Percentiles rank a stretch among this genome's conserved stretches.
Conservation (phyloP, 148 eudicot genomes). For the Chenopodium album region DNA sequence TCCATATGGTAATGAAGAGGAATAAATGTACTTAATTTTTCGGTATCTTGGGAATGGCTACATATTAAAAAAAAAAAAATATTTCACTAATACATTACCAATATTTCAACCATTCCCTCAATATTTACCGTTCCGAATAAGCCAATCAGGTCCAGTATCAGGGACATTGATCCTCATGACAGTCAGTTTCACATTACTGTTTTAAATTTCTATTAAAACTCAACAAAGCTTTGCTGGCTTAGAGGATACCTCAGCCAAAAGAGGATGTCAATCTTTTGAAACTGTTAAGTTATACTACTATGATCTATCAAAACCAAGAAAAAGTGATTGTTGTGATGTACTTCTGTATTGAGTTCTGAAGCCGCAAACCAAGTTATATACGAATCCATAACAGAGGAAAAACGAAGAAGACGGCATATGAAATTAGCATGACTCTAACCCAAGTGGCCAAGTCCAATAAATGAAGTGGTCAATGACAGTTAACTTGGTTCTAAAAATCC, state of each 20-base stretch:
- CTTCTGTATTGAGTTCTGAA: neutral
- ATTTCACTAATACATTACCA: no score
- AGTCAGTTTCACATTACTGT: neutral
- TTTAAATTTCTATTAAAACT: neutral
- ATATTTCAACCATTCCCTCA: no score
- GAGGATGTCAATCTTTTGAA: neutral
- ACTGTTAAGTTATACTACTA: neutral
- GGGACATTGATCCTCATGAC: neutral
- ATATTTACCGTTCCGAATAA: no score
- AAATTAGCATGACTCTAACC: neutral
- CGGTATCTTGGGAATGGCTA: neutral
- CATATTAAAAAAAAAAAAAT: no score
- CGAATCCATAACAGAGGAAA: neutral
- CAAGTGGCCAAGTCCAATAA: neutral
- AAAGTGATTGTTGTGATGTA: neutral
- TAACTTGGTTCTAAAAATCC: neutral
- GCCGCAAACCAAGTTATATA: neutral
- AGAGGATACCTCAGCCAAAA: neutral
- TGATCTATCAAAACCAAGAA: neutral
- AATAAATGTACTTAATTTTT: no score
- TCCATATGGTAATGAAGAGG: neutral
- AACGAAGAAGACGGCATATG: neutral
- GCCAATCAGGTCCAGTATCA: neutral
- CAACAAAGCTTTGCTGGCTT: neutral
- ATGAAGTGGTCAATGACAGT: neutral